Base-by-base conservation (phyloP, 2,329 filamentous ascomycete genomes). In the Colletotrichum plurivorum region DNA sequence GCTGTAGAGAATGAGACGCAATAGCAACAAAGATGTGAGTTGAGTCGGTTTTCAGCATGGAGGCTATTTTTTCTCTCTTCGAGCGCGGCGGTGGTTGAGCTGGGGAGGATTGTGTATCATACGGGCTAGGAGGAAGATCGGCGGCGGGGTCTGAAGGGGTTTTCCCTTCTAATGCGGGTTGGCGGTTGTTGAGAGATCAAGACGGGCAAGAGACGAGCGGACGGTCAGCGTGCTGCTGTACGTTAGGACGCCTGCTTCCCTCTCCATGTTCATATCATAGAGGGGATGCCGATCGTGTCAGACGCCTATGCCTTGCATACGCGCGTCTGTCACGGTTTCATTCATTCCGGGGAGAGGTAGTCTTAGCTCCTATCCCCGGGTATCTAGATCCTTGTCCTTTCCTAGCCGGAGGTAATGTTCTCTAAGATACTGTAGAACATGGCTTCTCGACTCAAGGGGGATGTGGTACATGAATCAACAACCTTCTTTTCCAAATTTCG, bases 381-480 rank as follows among this genome's bases (percentile, higher is more conserved):
- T 49, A n/a, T 13, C 36, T 13, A n/a, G n/a, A n/a, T n/a, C n/a
- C 16, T n/a, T n/a, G 16, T 15, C 15, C 6, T 39, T 13, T 9
- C n/a, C n/a, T 6, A 5, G 12, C 16, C 20, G 8, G 39, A 4
- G 20, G 4, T 13, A 41, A 9, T 68, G 65, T 54, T 61, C 65
- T 68, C 65, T 59, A 55, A 68, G 61, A 20, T 43, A 51, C 3
- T 68, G 65, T 25, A 65, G 65, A 22, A 31, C 54, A 43, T 18
- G 54, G 10, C 4, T 16, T 12, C 18, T 13, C 5, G 15, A 20
- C 13, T 5, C 20, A 12, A 12, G 20, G 31, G 13, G n/a, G 15
- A 20, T 10, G 31, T 16, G 54, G 27, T 16, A 59, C 46, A 60
- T 60, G 60, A 65, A 59, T 57, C 48, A 59, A 68, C 60, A 65